A percentile compares a stretch with the other conserved stretches of the same genome.
Conservation (phyloP, 1,284 basidiomycete species). For the Cutaneotrichosporon sp. region DNA sequence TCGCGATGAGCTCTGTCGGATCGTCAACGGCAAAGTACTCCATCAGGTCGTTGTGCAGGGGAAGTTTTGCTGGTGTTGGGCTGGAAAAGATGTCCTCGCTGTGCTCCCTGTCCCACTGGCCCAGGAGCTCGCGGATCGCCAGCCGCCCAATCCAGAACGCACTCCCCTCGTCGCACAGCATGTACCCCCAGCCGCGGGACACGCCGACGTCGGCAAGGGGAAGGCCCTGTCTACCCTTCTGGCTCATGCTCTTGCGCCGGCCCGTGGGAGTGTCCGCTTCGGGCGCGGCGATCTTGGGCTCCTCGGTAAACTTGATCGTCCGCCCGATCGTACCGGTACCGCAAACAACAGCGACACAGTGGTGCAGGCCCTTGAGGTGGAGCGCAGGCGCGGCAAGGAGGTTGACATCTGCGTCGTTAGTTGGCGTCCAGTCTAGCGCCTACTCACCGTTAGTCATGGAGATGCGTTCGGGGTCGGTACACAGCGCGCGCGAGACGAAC, state of each 20-base stretch:
- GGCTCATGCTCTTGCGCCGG: neutral
- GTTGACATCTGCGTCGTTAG: slow-evolving; percentile 32
- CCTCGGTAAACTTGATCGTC: slow-evolving; percentile 25
- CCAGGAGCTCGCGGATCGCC: slow-evolving; percentile 33
- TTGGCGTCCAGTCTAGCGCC: neutral
- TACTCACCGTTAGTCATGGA: slow-evolving; percentile 38
- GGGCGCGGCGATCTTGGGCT: slow-evolving; percentile 7
- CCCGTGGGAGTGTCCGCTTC: neutral
- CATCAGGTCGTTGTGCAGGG: slow-evolving; percentile 35
- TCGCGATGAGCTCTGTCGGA: slow-evolving; percentile 34
- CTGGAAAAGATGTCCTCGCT: slow-evolving; percentile 26
- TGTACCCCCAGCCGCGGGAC: slow-evolving; percentile 38
- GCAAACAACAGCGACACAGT: slow-evolving; percentile 36
- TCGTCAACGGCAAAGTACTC: slow-evolving; percentile 33
- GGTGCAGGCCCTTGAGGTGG: slow-evolving; percentile 22
- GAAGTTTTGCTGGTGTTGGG: slow-evolving; percentile 17
- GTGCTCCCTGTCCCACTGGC: slow-evolving; percentile 29
- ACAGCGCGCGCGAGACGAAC: slow-evolving; percentile 19
- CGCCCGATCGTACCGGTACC: slow-evolving; percentile 41
- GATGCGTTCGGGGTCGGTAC: slow-evolving; percentile 16
- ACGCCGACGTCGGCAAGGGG: slow-evolving; percentile 36
- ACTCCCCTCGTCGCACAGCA: slow-evolving; percentile 43
- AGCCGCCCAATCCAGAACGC: slow-evolving; percentile 42
- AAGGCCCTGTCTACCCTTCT: slow-evolving; percentile 9
- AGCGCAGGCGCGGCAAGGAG: slow-evolving; percentile 41